These are phyloP conservation scores for Fusarium sambucinum DNA, from an alignment of 2,329 filamentous ascomycete genomes.

Conservation along the genomic window DNA sequence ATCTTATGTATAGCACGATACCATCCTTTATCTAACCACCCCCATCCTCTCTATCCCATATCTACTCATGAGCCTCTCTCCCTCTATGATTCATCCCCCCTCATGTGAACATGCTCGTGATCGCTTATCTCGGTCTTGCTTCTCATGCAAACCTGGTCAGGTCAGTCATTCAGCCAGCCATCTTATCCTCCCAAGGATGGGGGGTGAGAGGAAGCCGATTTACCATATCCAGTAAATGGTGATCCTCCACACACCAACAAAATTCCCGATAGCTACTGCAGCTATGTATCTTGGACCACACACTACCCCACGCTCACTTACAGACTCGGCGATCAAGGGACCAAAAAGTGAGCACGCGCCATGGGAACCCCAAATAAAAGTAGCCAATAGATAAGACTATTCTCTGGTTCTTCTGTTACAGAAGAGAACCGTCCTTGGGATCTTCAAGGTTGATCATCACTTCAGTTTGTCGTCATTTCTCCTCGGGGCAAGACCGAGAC, in stretches of 20 bases:
- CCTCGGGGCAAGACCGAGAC: conserved; percentile 7
- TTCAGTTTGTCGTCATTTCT: conserved; percentile 23
- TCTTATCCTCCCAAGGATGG: neutral
- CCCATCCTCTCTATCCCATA: conserved; percentile 17
- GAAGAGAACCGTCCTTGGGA: conserved; percentile 6
- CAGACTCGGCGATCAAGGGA: conserved; percentile 37
- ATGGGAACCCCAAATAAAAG: conserved; percentile 1
- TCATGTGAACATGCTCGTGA: conserved; percentile 28
- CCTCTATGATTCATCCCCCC: neutral
- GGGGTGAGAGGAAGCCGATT: conserved; percentile 5
- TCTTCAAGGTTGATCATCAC: conserved; percentile 20
- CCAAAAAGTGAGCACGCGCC: conserved; percentile 37
- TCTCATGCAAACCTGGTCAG: neutral
- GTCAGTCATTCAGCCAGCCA: neutral
- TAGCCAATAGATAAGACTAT: conserved; percentile 26
- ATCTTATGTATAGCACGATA: neutral
- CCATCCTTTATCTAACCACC: conserved; percentile 21
- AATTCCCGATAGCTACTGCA: conserved; percentile 13
- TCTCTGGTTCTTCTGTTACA: conserved; percentile 6
- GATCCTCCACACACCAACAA: conserved; percentile 28
- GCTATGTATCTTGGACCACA: neutral
- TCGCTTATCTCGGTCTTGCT: conserved; percentile 29
- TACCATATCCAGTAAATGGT: conserved; percentile 3
- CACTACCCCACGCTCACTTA: conserved; percentile 27
- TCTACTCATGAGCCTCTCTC: neutral